Evolutionary conservation across 495 filamentous ascomycete genomes (phyloP).

Genomic region (Lichina pygmaea): DNA sequence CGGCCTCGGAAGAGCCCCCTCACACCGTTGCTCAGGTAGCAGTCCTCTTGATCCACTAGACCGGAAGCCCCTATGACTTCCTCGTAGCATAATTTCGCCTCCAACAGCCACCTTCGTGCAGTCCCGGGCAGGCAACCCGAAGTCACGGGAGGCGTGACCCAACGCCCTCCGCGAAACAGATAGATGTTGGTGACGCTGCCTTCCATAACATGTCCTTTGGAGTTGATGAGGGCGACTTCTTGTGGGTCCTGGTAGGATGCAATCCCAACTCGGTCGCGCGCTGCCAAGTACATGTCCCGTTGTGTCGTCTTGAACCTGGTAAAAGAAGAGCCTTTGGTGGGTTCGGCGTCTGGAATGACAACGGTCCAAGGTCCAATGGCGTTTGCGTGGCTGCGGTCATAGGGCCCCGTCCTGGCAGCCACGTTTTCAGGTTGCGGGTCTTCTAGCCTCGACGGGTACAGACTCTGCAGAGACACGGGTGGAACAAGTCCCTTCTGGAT

Average conservation of each 20-base stretch:
- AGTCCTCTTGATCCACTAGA: conserved; percentile 42
- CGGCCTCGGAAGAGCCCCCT: conserved; percentile 27
- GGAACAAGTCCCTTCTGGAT: too few species aligned
- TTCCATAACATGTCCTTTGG: conserved; percentile 50
- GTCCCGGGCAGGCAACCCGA: conserved; percentile 65
- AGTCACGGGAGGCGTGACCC: conserved; percentile 35
- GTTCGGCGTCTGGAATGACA: conserved; percentile 27
- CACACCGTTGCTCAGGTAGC: conserved; percentile 72
- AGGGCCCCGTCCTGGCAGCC: too few species aligned
- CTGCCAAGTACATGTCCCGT: conserved; percentile 34
- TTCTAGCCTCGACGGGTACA: too few species aligned
- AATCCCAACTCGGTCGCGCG: conserved; percentile 30
- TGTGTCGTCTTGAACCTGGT: conserved; percentile 55
- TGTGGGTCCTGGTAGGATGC: conserved; percentile 18
- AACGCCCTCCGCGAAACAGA: conserved; percentile 37
- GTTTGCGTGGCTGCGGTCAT: too few species aligned
- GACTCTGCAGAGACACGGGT: too few species aligned
- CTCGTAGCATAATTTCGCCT: conserved; percentile 35
- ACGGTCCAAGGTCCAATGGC: too few species aligned
- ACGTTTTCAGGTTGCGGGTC: too few species aligned
- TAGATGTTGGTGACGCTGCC: conserved; percentile 60
- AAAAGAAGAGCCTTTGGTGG: conserved; percentile 27
- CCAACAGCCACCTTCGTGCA: conserved; percentile 53
- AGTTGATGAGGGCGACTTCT: conserved; percentile 54
- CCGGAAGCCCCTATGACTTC: conserved; percentile 23